Conservation (phyloP, 1,284 basidiomycete species). For the Trichosporon sp. region DNA sequence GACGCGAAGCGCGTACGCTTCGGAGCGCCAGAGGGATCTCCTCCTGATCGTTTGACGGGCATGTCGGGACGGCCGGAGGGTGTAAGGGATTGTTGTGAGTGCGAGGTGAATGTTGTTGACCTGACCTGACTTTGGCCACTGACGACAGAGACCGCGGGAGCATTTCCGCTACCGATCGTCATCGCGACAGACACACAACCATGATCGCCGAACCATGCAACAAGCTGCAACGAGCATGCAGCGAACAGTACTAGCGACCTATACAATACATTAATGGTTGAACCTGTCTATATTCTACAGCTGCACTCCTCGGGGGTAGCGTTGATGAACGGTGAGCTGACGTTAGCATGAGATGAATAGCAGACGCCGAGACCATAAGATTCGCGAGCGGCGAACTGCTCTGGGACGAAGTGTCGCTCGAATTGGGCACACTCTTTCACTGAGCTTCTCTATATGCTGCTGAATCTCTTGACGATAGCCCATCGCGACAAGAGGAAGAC, state of each 20-base stretch:
- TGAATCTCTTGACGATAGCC: too few species aligned
- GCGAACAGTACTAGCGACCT: slow-evolving; percentile 4
- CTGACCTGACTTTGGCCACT: background rate
- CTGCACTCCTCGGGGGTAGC: slow-evolving; percentile 57
- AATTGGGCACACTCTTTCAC: too few species aligned
- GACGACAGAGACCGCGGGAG: background rate
- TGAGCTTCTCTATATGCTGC: too few species aligned
- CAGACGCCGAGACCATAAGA: background rate
- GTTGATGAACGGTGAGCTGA: slow-evolving; percentile 54
- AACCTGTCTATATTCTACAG: slow-evolving; percentile 41
- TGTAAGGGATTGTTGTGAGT: background rate
- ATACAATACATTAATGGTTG: slow-evolving; percentile 34
- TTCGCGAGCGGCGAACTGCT: background rate
- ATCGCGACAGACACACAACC: background rate
- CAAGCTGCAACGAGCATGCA: background rate
- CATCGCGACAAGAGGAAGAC: background rate
- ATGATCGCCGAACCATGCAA: background rate
- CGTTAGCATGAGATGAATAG: background rate
- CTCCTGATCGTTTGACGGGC: slow-evolving; percentile 46
- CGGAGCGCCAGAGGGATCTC: slow-evolving; percentile 35
- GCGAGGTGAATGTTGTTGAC: slow-evolving; percentile 10
- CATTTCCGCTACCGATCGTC: background rate
- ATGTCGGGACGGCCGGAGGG: slow-evolving; percentile 28
- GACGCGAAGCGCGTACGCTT: slow-evolving; percentile 83
- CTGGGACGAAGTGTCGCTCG: too few species aligned